phyloP scores from a whole-genome alignment of 208 protist species.

The Trypanosoma conorhini region DNA sequence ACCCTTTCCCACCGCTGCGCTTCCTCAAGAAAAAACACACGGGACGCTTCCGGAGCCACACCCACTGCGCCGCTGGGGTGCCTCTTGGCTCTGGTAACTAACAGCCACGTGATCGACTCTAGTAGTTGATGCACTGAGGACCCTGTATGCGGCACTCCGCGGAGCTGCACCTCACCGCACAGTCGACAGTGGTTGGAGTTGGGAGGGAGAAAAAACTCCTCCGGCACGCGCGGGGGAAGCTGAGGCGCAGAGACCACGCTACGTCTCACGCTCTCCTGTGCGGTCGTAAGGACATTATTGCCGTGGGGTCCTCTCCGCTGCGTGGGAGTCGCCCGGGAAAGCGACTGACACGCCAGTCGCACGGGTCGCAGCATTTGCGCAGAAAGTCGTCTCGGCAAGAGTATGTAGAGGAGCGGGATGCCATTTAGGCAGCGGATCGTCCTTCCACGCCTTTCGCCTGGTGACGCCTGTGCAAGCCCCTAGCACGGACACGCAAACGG shows the following conservation, averaged over 20 bases:
- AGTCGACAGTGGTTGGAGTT: conserved; percentile 18
- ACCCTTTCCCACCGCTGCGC: conserved; percentile 10
- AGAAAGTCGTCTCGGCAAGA: neutral
- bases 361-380: conserved; percentile 6
- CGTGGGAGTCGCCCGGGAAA: neutral
- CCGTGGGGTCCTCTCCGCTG: neutral
- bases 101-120: conserved; percentile 27
- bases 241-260: neutral
- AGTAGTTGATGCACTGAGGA: conserved; percentile 5
- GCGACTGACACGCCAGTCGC: neutral
- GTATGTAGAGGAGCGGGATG: neutral
- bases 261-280: neutral
- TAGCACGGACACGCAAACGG: neutral
- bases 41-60: conserved; percentile 16
- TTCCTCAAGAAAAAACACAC: conserved; percentile 20
- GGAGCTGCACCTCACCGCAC: conserved; percentile 12
- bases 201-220: conserved; percentile 27
- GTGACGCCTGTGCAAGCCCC: neutral
- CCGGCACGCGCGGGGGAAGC: neutral
- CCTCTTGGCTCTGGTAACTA: conserved; percentile 14
- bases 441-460: neutral
- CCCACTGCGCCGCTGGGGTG: conserved; percentile 16
- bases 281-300: neutral
- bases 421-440: neutral
- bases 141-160: conserved; percentile 1